Evolutionary conservation across 306 rosid species (phyloP).

Genomic region (Oxytropis ochrocephala): DNA sequence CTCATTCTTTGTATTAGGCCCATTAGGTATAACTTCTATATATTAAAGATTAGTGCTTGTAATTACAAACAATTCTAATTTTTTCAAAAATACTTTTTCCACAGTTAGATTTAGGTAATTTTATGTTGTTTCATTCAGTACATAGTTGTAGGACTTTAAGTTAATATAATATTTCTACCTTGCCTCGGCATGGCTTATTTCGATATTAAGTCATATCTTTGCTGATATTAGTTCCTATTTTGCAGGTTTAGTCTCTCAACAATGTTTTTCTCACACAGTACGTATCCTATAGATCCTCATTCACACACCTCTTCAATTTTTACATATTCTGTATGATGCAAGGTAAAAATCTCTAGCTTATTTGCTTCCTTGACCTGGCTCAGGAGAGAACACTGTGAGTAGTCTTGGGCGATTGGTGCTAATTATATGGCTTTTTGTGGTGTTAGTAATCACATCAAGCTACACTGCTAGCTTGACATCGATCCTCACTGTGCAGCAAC

Average conservation of each 20-base stretch:
- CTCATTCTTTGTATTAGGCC: no score
- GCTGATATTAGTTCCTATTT: slow-evolving; percentile 20
- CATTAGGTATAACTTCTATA: no score
- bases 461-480: slow-evolving; percentile 95
- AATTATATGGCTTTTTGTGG: slow-evolving; percentile 82
- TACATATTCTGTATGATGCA: neutral
- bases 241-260: slow-evolving; percentile 95
- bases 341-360: slow-evolving; percentile 2
- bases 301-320: neutral
- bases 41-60: no score
- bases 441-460: slow-evolving; percentile 85
- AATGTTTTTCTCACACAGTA: slow-evolving; percentile 90
- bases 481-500: slow-evolving; percentile 73
- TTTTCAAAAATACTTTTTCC: no score
- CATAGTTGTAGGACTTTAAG: neutral
- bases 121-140: neutral
- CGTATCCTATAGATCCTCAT: slow-evolving; percentile 18
- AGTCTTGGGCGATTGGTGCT: slow-evolving; percentile 74
- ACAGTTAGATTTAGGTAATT: neutral
- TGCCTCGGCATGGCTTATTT: neutral
- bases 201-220: neutral
- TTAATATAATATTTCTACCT: neutral
- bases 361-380: slow-evolving; percentile 17
- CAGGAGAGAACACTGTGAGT: slow-evolving; percentile 80
- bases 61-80: no score